These are phyloP conservation scores for Phytophthora palmivora DNA, from an alignment of 352 stramenopile genomes.

Conservation along the genomic window DNA sequence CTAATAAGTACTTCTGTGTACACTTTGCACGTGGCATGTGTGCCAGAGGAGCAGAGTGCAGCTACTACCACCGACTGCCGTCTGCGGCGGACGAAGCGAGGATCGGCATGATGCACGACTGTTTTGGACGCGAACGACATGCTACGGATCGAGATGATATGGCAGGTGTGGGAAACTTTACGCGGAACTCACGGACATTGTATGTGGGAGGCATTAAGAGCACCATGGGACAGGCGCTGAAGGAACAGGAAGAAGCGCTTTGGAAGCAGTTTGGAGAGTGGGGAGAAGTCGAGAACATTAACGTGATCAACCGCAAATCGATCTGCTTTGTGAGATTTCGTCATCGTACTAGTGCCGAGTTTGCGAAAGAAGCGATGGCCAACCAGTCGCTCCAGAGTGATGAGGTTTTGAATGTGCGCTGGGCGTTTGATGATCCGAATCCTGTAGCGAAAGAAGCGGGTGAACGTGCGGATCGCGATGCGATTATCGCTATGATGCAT, in stretches of 20 bases:
- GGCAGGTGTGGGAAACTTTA: conserved; percentile 92
- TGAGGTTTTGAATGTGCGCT: conserved; percentile 93
- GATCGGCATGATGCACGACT: conserved; percentile 92
- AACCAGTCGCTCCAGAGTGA: conserved; percentile 89
- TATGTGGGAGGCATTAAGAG: conserved; percentile 91
- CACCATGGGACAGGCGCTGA: conserved; percentile 48
- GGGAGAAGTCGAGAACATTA: conserved; percentile 94
- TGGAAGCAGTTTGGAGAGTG: conserved; percentile 93
- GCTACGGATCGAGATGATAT: conserved; percentile 94
- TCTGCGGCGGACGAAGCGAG: conserved; percentile 74
- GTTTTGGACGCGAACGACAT: conserved; percentile 93
- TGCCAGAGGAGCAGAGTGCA: conserved; percentile 88
- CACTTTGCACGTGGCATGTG: conserved; percentile 94
- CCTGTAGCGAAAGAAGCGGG: conserved; percentile 91
- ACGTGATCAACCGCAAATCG: conserved; percentile 92
- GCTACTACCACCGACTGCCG: conserved; percentile 92
- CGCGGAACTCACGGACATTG: conserved; percentile 89
- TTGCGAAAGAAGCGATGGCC: conserved; percentile 90
- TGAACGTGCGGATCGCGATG: conserved; percentile 88
- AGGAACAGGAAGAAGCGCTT: conserved; percentile 72
- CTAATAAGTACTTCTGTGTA: conserved; percentile 92
- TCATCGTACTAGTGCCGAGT: conserved; percentile 81
- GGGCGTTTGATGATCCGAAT: conserved; percentile 95
- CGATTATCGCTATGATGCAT: conserved; percentile 87
- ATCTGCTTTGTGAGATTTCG: conserved; percentile 93